These are phyloP conservation scores for Colletotrichum sp. DNA, from an alignment of 2,329 filamentous ascomycete genomes.

Conservation along the genomic window DNA sequence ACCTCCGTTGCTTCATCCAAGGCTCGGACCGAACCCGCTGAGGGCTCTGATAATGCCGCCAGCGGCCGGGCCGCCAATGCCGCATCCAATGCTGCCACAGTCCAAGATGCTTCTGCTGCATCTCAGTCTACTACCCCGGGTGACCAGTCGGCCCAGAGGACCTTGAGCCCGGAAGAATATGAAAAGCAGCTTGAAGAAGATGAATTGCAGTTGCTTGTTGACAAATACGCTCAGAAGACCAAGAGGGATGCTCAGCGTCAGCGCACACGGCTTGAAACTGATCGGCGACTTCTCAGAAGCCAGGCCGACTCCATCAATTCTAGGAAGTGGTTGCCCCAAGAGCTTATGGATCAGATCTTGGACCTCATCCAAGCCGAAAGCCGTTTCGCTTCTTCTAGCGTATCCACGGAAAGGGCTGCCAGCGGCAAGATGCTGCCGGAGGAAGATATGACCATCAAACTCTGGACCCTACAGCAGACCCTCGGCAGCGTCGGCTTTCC, in stretches of 20 bases:
- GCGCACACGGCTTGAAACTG: constrained; percentile 79
- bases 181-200: constrained; percentile 88
- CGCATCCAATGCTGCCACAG: not conserved
- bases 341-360: constrained; percentile 79
- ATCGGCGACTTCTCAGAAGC: constrained; percentile 78
- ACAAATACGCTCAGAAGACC: constrained; percentile 80
- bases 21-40: constrained; percentile 64
- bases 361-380: constrained; percentile 73
- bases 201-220: constrained; percentile 87
- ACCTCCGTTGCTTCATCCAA: constrained; percentile 85
- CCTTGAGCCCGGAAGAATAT: constrained; percentile 83
- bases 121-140: constrained; percentile 23
- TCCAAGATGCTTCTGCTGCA: constrained; percentile 30
- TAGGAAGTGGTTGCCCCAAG: constrained; percentile 79
- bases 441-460: constrained; percentile 77
- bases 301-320: constrained; percentile 78
- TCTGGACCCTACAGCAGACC: constrained; percentile 85
- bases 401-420: constrained; percentile 43
- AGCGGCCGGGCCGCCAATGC: not conserved
- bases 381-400: constrained; percentile 58
- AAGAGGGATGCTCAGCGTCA: constrained; percentile 81
- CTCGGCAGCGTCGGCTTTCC: constrained; percentile 74
- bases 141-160: constrained; percentile 37
- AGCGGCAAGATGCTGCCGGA: constrained; percentile 66
- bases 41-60: constrained; percentile 28